Conservation (phyloP, 2,329 filamentous ascomycete species). For the Mariannaea elegans region DNA sequence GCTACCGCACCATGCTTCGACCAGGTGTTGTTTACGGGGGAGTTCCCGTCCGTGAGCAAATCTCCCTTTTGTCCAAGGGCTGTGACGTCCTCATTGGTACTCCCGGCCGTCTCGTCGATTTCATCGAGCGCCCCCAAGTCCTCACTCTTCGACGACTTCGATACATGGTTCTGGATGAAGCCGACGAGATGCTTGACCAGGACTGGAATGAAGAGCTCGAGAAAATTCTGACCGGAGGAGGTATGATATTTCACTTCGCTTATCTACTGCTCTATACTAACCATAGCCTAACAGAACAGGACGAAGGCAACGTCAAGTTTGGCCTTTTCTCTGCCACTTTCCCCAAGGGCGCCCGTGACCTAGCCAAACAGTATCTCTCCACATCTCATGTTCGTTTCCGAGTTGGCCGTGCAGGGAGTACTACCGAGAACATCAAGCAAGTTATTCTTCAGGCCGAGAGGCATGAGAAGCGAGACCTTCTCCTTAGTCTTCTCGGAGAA, state of each 20-base stretch:
- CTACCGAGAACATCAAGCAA: constrained; percentile 85
- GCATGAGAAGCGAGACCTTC: constrained; percentile 71
- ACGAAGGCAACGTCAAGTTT: constrained; percentile 74
- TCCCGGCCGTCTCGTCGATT: constrained; percentile 85
- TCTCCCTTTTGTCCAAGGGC: constrained; percentile 78
- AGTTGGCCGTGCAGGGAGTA: constrained; percentile 86
- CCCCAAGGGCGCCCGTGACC: constrained; percentile 77
- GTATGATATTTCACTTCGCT: constrained; percentile 59
- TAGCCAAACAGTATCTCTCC: constrained; percentile 81
- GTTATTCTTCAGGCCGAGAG: constrained; percentile 74
- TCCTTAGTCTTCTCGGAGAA: constrained; percentile 77
- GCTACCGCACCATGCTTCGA: constrained; percentile 93
- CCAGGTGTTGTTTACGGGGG: constrained; percentile 92
- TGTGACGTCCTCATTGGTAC: constrained; percentile 92
- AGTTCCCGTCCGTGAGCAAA: constrained; percentile 74
- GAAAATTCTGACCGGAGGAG: constrained; percentile 81
- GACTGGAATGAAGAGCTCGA: constrained; percentile 83
- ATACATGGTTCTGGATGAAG: constrained; percentile 89
- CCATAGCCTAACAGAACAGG: constrained; percentile 67
- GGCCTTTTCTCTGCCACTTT: constrained; percentile 97
- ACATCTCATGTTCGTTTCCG: constrained; percentile 80
- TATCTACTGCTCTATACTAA: constrained; percentile 15
- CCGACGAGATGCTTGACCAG: constrained; percentile 85
- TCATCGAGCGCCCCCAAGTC: constrained; percentile 76
- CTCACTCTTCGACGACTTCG: constrained; percentile 80